Evolutionary conservation across 768 basidiomycete species (phyloP).

Genomic region (Trametes cubensis): DNA sequence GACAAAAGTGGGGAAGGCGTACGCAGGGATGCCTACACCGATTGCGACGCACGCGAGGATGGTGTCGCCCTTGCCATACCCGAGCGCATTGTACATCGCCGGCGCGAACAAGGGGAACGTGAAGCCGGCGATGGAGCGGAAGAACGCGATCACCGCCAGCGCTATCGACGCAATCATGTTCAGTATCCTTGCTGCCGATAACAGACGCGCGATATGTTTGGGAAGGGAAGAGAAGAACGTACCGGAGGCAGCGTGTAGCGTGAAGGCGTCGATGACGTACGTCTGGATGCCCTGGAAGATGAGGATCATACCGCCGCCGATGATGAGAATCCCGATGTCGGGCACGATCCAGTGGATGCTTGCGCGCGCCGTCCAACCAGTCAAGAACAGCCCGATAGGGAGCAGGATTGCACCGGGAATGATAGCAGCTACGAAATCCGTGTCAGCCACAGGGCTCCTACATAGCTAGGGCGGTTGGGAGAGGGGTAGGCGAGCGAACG

Average conservation of each 20-base stretch:
- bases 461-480: too few species aligned
- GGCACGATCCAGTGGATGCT: slow-evolving; percentile 68
- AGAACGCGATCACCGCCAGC: slow-evolving; percentile 61
- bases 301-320: slow-evolving; percentile 61
- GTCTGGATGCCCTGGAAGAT: slow-evolving; percentile 65
- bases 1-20: slow-evolving; percentile 37
- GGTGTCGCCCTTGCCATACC: slow-evolving; percentile 70
- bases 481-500: slow-evolving; percentile 20
- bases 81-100: slow-evolving; percentile 62
- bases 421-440: slow-evolving; percentile 51
- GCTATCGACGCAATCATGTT: slow-evolving; percentile 37
- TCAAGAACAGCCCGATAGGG: slow-evolving; percentile 67
- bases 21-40: slow-evolving; percentile 58
- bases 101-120: slow-evolving; percentile 77
- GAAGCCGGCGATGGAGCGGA: slow-evolving; percentile 70
- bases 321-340: slow-evolving; percentile 60
- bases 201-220: not conserved
- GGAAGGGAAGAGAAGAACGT: slow-evolving; percentile 31
- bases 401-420: slow-evolving; percentile 59
- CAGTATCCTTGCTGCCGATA: not conserved
- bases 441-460: not conserved
- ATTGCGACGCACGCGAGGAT: slow-evolving; percentile 61
- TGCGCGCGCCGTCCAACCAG: slow-evolving; percentile 68
- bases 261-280: slow-evolving; percentile 69
- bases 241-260: slow-evolving; percentile 71